phyloP scores from a whole-genome alignment of 139 green algal species.

The Haematococcus sp. region DNA sequence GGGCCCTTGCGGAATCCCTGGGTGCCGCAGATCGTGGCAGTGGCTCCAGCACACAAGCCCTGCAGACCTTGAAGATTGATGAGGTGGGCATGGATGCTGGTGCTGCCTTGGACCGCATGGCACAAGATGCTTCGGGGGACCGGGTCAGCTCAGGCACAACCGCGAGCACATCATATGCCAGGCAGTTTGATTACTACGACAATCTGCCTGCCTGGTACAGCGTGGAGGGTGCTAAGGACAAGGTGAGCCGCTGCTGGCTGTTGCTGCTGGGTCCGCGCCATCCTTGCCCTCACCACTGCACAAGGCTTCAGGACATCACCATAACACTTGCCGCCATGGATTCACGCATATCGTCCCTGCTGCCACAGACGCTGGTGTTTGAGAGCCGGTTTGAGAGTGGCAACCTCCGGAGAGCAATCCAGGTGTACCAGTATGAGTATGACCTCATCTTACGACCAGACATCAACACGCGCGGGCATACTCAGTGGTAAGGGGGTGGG shows the following conservation, averaged over 20 bases:
- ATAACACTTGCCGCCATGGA: too few species aligned
- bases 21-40: neutral
- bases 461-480: slow-evolving; percentile 62
- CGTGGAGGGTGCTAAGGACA: neutral
- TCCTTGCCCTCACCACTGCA: neutral
- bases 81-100: neutral
- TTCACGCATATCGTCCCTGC: too few species aligned
- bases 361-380: slow-evolving; percentile 60
- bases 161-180: too few species aligned
- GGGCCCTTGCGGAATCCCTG: neutral
- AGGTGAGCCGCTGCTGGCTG: too few species aligned
- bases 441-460: slow-evolving; percentile 69
- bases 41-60: neutral
- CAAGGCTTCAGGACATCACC: neutral
- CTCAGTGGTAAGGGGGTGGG: slow-evolving; percentile 50
- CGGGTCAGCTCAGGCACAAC: too few species aligned
- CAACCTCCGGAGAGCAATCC: slow-evolving; percentile 64
- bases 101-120: too few species aligned
- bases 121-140: neutral
- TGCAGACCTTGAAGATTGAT: neutral
- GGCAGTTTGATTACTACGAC: slow-evolving; percentile 1
- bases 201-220: slow-evolving; percentile 16
- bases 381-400: slow-evolving; percentile 73
- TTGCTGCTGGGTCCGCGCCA: too few species aligned
- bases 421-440: slow-evolving; percentile 71